phyloP scores from a whole-genome alignment of 352 stramenopile genomes.

The Phytopythium mirpurense region DNA sequence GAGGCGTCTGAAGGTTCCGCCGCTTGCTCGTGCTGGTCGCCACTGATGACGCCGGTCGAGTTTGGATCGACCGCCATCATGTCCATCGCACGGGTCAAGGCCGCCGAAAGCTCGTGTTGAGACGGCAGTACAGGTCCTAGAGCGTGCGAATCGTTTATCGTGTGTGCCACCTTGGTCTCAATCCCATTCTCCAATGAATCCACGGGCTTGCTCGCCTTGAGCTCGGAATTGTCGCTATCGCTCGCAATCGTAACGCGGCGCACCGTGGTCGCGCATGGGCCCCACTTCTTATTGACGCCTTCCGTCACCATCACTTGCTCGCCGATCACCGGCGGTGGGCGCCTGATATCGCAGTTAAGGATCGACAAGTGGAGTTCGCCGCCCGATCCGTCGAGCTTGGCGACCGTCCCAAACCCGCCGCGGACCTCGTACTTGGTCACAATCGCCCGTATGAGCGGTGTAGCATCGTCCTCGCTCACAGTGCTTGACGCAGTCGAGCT shows the following conservation, averaged over 20 bases:
- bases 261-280: neutral
- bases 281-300: neutral
- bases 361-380: neutral
- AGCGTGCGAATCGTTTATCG: neutral
- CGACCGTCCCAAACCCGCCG: neutral
- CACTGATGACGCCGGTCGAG: neutral
- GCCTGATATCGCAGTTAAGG: neutral
- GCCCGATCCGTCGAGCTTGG: conserved; percentile 1
- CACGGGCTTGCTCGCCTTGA: neutral
- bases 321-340: neutral
- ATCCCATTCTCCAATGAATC: neutral
- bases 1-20: neutral
- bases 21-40: neutral
- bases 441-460: neutral
- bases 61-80: neutral
- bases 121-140: neutral
- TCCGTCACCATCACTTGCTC: neutral
- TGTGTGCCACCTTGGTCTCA: neutral
- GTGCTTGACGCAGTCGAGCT: neutral
- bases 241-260: neutral
- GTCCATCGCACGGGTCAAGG: neutral
- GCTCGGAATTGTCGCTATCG: neutral
- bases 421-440: neutral
- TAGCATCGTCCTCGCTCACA: neutral
- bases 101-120: neutral